These are phyloP conservation scores for Trametes coccinea DNA, from an alignment of 768 basidiomycete species.

Conservation along the genomic window DNA sequence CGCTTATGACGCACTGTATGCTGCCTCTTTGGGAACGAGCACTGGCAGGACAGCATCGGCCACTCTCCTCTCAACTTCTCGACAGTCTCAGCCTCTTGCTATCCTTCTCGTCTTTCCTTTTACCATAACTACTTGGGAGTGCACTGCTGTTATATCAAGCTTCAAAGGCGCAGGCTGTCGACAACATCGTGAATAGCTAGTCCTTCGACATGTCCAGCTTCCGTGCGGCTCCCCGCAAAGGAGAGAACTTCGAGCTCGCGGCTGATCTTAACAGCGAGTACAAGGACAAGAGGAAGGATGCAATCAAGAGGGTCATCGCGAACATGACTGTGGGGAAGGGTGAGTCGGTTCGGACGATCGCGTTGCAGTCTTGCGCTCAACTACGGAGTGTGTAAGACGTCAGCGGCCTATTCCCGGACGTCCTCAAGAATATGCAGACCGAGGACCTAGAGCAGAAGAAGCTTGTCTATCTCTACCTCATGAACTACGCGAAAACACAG, in stretches of 20 bases:
- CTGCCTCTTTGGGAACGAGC: too few relatives aligned
- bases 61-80: too few relatives aligned
- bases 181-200: neutral
- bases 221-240: constrained; percentile 40
- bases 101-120: too few relatives aligned
- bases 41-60: too few relatives aligned
- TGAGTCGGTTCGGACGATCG: constrained; percentile 32
- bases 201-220: constrained; percentile 27
- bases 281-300: constrained; percentile 94
- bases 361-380: neutral
- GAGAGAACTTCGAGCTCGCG: constrained; percentile 96
- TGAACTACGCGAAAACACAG: constrained; percentile 99
- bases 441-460: constrained; percentile 99
- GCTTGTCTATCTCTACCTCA: constrained; percentile 97
- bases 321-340: constrained; percentile 99
- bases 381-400: constrained; percentile 54
- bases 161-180: neutral
- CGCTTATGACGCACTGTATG: too few relatives aligned
- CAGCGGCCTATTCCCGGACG: constrained; percentile 95
- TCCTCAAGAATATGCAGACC: constrained; percentile 99
- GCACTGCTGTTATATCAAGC: too few relatives aligned
- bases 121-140: too few relatives aligned
- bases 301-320: constrained; percentile 96
- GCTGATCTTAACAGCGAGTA: constrained; percentile 98
- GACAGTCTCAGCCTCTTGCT: too few relatives aligned